Evolutionary conservation across 352 stramenopile species (phyloP), one percentile per base, ranked within the genome.

Genomic region (Phytopythium sindhum): DNA sequence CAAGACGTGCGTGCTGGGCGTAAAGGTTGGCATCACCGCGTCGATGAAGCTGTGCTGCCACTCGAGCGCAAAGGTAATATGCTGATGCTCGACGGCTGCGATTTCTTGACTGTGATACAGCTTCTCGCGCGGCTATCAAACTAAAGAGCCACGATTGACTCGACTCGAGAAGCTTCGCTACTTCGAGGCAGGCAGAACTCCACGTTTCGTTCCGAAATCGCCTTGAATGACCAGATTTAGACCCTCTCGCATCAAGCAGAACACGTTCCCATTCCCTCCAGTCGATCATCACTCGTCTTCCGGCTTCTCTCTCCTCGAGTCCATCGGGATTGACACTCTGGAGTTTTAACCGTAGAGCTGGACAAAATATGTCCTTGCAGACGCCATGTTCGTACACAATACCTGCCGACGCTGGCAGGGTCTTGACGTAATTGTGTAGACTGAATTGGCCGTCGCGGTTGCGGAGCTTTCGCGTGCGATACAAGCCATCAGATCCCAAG

Each of bases 341-440:
- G 2, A 81, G 42, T 14, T 69, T 81, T 8, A 35, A 65, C 15
- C 28, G 50, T 0, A 90, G 44, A 14, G 56, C 39, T 3, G 28
- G 6, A 6, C 55, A 35, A 56, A 70, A 68, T 1, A 78, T 23
- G 1, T 58, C 21, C 14, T 79, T 75, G 12, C 65, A 61, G n/a
- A 89, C 35, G 2, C 80, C 80, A 29, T 68, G 57, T 3, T 68
- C 56, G 42, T 77, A 68, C 11, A 65, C 61, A 12, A 89, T 44
- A 2, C 75, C 78, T 24, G 78, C 69, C 26, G 75, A 72, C 42
- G 44, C n/a, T 8, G 80, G 78, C 6, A 89, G 60, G 53, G 68
- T 61, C 14, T 60, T 48, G n/a, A 88, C 50, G 23, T 84, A 64
- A 3, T 68, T 61, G 35, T 88, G 74, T n/a, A 91, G 56, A 47